phyloP scores from a whole-genome alignment of 2,329 filamentous ascomycete species.

The Juglanconis sp. region DNA sequence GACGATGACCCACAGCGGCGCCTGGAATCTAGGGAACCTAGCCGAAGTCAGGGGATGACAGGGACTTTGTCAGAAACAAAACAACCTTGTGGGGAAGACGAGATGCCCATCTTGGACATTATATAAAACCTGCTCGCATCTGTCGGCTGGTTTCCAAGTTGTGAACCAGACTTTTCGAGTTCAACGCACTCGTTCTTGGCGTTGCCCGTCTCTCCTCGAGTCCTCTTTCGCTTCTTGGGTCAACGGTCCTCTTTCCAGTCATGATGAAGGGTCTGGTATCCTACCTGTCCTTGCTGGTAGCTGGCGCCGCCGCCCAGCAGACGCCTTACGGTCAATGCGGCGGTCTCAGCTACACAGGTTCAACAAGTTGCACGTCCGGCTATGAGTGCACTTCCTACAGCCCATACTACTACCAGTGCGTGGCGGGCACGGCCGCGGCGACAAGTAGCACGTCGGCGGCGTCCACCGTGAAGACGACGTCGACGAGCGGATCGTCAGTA shows the following conservation, averaged over 20 bases:
- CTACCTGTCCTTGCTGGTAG: slow-evolving; percentile 9
- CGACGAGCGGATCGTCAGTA: slow-evolving; percentile 13
- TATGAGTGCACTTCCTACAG: slow-evolving; percentile 21
- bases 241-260: not conserved
- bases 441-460: slow-evolving; percentile 3
- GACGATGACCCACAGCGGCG: not conserved
- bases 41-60: not conserved
- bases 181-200: not conserved
- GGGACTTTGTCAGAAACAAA: not conserved
- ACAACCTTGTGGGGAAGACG: not conserved
- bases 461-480: slow-evolving; percentile 11
- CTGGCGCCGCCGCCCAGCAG: slow-evolving; percentile 12
- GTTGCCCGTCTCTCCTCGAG: not conserved
- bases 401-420: slow-evolving; percentile 27
- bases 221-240: not conserved
- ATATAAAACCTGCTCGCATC: not conserved
- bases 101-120: not conserved
- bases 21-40: slow-evolving; percentile 2
- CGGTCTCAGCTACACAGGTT: slow-evolving; percentile 21
- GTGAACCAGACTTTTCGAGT: not conserved
- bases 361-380: slow-evolving; percentile 21
- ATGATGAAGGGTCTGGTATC: slow-evolving; percentile 13
- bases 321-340: slow-evolving; percentile 23
- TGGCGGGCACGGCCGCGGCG: slow-evolving; percentile 11
- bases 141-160: not conserved